Evolutionary conservation across 2,329 filamentous ascomycete species (phyloP).

Genomic region (Fusarium irregulare): DNA sequence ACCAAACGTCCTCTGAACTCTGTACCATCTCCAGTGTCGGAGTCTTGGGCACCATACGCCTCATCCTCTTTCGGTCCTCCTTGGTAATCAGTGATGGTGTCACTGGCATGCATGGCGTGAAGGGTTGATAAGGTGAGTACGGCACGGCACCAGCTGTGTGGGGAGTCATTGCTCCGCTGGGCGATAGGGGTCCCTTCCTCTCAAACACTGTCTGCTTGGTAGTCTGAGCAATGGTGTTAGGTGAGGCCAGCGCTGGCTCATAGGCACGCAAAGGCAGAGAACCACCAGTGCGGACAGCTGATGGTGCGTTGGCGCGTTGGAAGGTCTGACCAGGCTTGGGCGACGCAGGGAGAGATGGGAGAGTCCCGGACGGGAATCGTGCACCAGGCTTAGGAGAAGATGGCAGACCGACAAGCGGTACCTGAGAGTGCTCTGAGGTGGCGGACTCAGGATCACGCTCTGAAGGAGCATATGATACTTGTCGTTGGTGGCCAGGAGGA

Average conservation of each 20-base stretch:
- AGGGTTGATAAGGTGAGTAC: slow-evolving; percentile 84
- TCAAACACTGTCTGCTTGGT: slow-evolving; percentile 76
- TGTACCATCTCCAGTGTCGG: slow-evolving; percentile 71
- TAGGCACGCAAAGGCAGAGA: slow-evolving; percentile 71
- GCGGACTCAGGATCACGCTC: slow-evolving; percentile 65
- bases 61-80: slow-evolving; percentile 76
- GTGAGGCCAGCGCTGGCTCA: slow-evolving; percentile 66
- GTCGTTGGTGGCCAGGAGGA: slow-evolving; percentile 50
- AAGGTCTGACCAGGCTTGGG: slow-evolving; percentile 65
- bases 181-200: slow-evolving; percentile 64
- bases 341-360: slow-evolving; percentile 58
- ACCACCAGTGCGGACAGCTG: slow-evolving; percentile 67
- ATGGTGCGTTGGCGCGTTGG: slow-evolving; percentile 60
- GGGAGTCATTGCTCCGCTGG: slow-evolving; percentile 70
- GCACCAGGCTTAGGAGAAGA: slow-evolving; percentile 55
- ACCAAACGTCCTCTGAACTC: slow-evolving; percentile 74
- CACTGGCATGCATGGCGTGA: slow-evolving; percentile 78
- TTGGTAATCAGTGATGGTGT: slow-evolving; percentile 80
- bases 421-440: slow-evolving; percentile 62
- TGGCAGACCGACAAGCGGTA: slow-evolving; percentile 64
- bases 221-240: slow-evolving; percentile 58
- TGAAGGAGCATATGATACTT: slow-evolving; percentile 52
- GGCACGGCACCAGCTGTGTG: slow-evolving; percentile 71
- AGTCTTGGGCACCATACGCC: slow-evolving; percentile 71
- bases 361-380: slow-evolving; percentile 35